A percentile compares a stretch with the other conserved stretches of the same genome.
phyloP scores from a whole-genome alignment of 1,284 basidiomycete genomes.

The Ustilago trichophora region DNA sequence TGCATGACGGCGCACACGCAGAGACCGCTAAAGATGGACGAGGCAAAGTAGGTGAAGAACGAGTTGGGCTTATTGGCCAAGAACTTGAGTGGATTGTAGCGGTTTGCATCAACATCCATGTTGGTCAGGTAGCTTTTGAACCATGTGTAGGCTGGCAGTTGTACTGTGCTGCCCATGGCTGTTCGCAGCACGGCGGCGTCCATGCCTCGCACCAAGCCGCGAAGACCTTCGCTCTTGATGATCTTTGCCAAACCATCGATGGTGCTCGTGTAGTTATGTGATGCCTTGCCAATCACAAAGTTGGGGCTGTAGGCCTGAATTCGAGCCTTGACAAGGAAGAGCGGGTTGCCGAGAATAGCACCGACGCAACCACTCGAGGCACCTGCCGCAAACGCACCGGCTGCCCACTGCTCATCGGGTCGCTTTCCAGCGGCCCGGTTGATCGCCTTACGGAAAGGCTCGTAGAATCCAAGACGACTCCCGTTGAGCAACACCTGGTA shows the following conservation, averaged over 20 bases:
- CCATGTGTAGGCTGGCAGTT: slow-evolving; percentile 94
- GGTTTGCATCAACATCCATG: slow-evolving; percentile 61
- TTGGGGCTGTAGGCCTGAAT: slow-evolving; percentile 84
- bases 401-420: slow-evolving; percentile 73
- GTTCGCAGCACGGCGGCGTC: slow-evolving; percentile 93
- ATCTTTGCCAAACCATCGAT: slow-evolving; percentile 84
- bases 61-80: slow-evolving; percentile 71
- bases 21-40: slow-evolving; percentile 85
- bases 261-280: slow-evolving; percentile 87
- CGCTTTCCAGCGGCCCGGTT: slow-evolving; percentile 77
- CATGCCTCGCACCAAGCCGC: slow-evolving; percentile 86
- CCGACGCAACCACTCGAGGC: slow-evolving; percentile 89
- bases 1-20: slow-evolving; percentile 75
- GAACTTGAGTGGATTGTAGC: slow-evolving; percentile 63
- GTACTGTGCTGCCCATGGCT: slow-evolving; percentile 92
- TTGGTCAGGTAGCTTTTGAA: slow-evolving; percentile 68
- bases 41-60: slow-evolving; percentile 85
- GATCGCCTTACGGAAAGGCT: slow-evolving; percentile 80
- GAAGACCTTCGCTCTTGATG: slow-evolving; percentile 77
- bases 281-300: slow-evolving; percentile 88
- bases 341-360: slow-evolving; percentile 87
- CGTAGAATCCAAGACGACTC: slow-evolving; percentile 93
- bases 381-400: slow-evolving; percentile 75
- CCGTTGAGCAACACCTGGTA: slow-evolving; percentile 89
- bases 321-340: slow-evolving; percentile 95